A percentile compares a stretch with the other conserved stretches of the same genome.
Conservation (phyloP, 225 moss, liverwort and hornwort genomes). For the Asterella californica region DNA sequence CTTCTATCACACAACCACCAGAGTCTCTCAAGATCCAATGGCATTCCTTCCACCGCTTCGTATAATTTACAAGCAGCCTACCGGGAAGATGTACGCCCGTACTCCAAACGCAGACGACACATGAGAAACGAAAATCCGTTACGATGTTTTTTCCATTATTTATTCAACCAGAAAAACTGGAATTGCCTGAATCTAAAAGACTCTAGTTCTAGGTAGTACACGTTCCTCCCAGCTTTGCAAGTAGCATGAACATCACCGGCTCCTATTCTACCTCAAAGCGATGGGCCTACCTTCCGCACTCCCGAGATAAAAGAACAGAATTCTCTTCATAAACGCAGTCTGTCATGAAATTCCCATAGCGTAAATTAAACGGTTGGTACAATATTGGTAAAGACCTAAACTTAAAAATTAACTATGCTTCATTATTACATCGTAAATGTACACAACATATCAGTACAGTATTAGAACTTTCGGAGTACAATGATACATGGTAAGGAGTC, state of each 20-base stretch:
- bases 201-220: neutral
- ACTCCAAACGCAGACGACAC: neutral
- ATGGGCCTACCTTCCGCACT: neutral
- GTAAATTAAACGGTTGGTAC: slow-evolving; percentile 1
- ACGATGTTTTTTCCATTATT: neutral
- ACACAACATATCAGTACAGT: slow-evolving; percentile 23
- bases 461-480: neutral
- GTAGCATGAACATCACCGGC: neutral
- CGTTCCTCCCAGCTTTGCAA: neutral
- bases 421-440: slow-evolving; percentile 13
- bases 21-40: too few relatives aligned
- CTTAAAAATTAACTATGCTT: neutral
- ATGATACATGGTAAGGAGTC: slow-evolving; percentile 4
- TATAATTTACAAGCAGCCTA: too few relatives aligned
- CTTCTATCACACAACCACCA: too few relatives aligned
- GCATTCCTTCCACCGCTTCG: too few relatives aligned
- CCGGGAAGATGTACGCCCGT: too few relatives aligned
- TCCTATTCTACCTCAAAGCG: neutral
- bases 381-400: neutral
- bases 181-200: neutral
- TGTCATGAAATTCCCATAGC: neutral
- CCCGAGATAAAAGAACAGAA: neutral
- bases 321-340: neutral
- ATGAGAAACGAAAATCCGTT: neutral
- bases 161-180: neutral